phyloP scores from a whole-genome alignment of 2,329 filamentous ascomycete species.

The Cytospora schulzeri region DNA sequence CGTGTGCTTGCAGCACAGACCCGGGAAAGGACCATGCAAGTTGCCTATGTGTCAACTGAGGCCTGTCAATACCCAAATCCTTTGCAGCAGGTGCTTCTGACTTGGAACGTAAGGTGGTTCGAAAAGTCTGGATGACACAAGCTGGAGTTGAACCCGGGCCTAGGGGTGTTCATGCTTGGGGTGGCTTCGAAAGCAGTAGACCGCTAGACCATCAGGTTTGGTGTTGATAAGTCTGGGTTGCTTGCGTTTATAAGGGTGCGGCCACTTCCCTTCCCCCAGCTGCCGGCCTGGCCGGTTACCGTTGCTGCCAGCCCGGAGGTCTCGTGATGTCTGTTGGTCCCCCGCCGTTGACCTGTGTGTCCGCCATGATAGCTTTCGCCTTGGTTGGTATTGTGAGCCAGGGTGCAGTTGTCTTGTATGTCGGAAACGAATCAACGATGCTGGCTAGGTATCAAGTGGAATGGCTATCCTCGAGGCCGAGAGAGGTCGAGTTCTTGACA shows the following conservation, averaged over 20 bases:
- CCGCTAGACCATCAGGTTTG: background rate
- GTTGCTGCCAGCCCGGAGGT: too few species aligned
- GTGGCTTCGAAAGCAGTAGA: background rate
- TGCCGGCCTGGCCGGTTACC: background rate
- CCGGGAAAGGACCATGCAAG: too few species aligned
- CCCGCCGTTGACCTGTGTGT: too few species aligned
- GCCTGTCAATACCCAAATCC: background rate
- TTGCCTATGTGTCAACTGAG: background rate
- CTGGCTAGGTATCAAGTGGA: too few species aligned
- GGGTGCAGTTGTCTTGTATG: too few species aligned
- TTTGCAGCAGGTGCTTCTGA: background rate
- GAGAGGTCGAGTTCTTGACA: too few species aligned
- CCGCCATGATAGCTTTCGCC: too few species aligned
- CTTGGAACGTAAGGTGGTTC: background rate
- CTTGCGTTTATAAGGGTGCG: background rate
- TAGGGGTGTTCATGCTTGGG: background rate
- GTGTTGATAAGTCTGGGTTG: background rate
- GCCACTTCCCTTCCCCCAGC: background rate
- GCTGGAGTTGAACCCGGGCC: background rate
- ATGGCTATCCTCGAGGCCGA: too few species aligned
- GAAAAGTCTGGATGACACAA: background rate
- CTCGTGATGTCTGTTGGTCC: too few species aligned
- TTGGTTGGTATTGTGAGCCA: too few species aligned
- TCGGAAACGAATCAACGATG: too few species aligned
- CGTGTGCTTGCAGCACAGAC: background rate